Conservation (phyloP, 495 filamentous ascomycete species). For the Pyrenula massariospora region DNA sequence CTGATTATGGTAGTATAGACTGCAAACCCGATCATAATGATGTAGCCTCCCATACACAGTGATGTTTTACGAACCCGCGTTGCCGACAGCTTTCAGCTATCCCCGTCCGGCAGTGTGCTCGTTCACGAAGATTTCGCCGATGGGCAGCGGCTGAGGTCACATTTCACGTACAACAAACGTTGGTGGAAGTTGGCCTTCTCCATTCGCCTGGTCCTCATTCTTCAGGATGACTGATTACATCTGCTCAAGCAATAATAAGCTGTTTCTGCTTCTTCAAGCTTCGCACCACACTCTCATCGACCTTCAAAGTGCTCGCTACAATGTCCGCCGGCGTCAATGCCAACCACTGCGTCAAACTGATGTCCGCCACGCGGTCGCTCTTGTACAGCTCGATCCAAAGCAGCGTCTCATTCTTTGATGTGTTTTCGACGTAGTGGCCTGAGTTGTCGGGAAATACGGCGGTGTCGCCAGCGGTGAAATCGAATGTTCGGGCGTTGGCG, state of each 20-base stretch:
- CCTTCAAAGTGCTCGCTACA: constrained; percentile 44
- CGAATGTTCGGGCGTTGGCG: constrained; percentile 47
- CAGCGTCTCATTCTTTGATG: constrained; percentile 43
- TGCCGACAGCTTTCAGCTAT: no score
- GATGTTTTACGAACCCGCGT: no score
- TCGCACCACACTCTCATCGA: constrained; percentile 42
- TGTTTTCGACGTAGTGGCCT: constrained; percentile 58
- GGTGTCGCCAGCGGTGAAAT: constrained; percentile 52
- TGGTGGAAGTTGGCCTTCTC: no score
- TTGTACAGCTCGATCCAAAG: constrained; percentile 59
- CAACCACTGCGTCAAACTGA: constrained; percentile 52
- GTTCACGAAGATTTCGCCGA: no score
- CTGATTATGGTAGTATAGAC: no score
- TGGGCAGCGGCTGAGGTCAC: no score
- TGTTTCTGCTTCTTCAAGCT: constrained; percentile 55
- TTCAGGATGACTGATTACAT: no score
- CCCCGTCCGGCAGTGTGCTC: no score
- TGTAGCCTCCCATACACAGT: no score
- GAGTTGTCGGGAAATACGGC: constrained; percentile 54
- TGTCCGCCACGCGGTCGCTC: constrained; percentile 49
- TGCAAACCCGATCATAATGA: no score
- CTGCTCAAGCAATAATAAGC: constrained; percentile 23
- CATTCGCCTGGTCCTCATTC: no score
- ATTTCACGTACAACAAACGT: no score
- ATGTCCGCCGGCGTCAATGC: constrained; percentile 49